A percentile compares a stretch with the other conserved stretches of the same genome.
Evolutionary conservation across 2,329 filamentous ascomycete species (phyloP).

Genomic region (Aspergillus hortae): DNA sequence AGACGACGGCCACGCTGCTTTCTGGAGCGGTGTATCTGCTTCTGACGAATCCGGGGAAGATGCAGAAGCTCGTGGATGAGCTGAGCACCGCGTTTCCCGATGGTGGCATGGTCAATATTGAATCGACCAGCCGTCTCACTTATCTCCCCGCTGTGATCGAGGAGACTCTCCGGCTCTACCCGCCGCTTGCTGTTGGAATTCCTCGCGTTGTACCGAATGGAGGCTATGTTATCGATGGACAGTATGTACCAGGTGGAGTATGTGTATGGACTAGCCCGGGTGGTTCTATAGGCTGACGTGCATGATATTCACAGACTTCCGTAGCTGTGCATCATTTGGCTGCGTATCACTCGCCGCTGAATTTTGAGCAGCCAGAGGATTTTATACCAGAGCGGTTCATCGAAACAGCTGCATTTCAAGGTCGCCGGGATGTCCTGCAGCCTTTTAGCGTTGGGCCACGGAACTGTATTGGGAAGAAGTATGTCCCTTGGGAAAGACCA

Average conservation of each 20-base stretch:
- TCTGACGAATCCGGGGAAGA: slow-evolving; percentile 13
- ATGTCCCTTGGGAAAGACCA: background rate
- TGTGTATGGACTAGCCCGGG: background rate
- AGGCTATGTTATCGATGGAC: slow-evolving; percentile 30
- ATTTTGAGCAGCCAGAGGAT: slow-evolving; percentile 8
- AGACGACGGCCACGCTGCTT: slow-evolving; percentile 41
- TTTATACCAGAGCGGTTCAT: slow-evolving; percentile 27
- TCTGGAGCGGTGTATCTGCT: slow-evolving; percentile 33
- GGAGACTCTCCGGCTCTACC: slow-evolving; percentile 43
- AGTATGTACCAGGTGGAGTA: slow-evolving; percentile 29
- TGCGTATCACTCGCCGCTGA: slow-evolving; percentile 3
- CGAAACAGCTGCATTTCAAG: slow-evolving; percentile 6
- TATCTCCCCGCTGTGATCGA: slow-evolving; percentile 45
- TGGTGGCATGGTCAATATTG: slow-evolving; percentile 30
- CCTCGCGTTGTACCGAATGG: slow-evolving; percentile 25
- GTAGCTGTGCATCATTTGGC: slow-evolving; percentile 8
- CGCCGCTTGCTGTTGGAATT: slow-evolving; percentile 29
- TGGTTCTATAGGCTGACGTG: no score
- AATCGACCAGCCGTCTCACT: slow-evolving; percentile 23
- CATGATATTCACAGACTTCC: background rate
- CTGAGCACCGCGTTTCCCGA: slow-evolving; percentile 20
- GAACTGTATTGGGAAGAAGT: slow-evolving; percentile 13
- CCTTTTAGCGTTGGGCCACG: slow-evolving; percentile 11
- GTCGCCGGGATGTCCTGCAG: slow-evolving; percentile 18
- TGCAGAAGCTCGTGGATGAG: slow-evolving; percentile 18